Evolutionary conservation across 2,329 filamentous ascomycete species (phyloP).

Genomic region (Apiospora malaysiana): DNA sequence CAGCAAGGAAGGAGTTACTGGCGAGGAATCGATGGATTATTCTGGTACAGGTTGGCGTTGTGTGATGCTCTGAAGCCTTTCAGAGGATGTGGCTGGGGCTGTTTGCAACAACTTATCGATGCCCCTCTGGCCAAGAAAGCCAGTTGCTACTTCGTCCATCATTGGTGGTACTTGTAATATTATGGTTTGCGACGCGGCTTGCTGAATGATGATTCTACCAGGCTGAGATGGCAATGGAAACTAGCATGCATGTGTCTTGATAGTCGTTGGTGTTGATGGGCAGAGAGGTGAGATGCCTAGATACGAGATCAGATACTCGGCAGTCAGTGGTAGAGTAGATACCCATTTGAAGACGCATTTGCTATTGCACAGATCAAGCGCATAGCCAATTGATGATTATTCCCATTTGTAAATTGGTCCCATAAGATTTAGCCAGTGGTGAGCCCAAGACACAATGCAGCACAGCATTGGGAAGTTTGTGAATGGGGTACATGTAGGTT

Average conservation of each 20-base stretch:
- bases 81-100: not conserved
- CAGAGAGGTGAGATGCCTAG: not conserved
- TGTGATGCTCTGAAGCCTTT: not conserved
- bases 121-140: not conserved
- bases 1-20: not conserved
- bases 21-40: not conserved
- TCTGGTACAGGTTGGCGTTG: not conserved
- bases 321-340: conserved; percentile 12
- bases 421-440: not conserved
- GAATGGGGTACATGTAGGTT: not conserved
- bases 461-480: not conserved
- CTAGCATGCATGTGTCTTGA: not conserved
- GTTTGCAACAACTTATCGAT: not conserved
- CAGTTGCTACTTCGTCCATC: not conserved
- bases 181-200: not conserved
- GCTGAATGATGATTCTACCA: not conserved
- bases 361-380: not conserved
- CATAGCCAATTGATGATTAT: not conserved
- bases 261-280: not conserved
- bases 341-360: not conserved
- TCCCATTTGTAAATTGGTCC: not conserved
- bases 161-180: not conserved
- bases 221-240: not conserved
- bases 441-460: not conserved
- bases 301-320: not conserved